Evolutionary conservation across 2,329 filamentous ascomycete genomes (phyloP).

Genomic region (Trichoderma simmonsii): DNA sequence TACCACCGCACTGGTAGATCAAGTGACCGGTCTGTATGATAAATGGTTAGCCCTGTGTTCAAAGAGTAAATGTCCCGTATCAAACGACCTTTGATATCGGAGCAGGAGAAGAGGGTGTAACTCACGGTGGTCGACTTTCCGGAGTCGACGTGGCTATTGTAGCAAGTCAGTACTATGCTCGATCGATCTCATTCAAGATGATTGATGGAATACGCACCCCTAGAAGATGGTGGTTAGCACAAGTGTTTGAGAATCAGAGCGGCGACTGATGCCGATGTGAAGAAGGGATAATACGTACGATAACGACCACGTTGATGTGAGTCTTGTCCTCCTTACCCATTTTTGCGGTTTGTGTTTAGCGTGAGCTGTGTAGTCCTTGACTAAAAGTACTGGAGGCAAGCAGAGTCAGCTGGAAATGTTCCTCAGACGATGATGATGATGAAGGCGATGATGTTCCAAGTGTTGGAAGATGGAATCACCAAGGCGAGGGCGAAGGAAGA

Average conservation of each 20-base stretch:
- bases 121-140: conserved; percentile 98
- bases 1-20: conserved; percentile 99
- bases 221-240: conserved; percentile 24
- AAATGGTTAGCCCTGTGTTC: conserved; percentile 25
- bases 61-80: conserved; percentile 13
- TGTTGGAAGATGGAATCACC: conserved; percentile 7
- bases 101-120: conserved; percentile 25
- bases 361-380: conserved; percentile 9
- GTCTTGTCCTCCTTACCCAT: conserved; percentile 85
- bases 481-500: neutral
- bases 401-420: conserved; percentile 13
- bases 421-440: neutral
- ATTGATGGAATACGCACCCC: conserved; percentile 27
- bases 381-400: conserved; percentile 16
- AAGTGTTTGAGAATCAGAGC: neutral
- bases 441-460: conserved; percentile 7
- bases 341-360: conserved; percentile 31
- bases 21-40: conserved; percentile 67
- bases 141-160: conserved; percentile 85
- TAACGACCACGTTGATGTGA: conserved; percentile 98
- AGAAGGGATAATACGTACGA: conserved; percentile 49
- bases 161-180: conserved; percentile 30
- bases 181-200: conserved; percentile 25
- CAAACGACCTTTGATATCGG: conserved; percentile 16
- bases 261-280: neutral